Percentiles rank a stretch among this genome's conserved stretches.
These are phyloP conservation scores for Claviceps sp. DNA, from an alignment of 2,329 filamentous ascomycete species.

Conservation along the genomic window DNA sequence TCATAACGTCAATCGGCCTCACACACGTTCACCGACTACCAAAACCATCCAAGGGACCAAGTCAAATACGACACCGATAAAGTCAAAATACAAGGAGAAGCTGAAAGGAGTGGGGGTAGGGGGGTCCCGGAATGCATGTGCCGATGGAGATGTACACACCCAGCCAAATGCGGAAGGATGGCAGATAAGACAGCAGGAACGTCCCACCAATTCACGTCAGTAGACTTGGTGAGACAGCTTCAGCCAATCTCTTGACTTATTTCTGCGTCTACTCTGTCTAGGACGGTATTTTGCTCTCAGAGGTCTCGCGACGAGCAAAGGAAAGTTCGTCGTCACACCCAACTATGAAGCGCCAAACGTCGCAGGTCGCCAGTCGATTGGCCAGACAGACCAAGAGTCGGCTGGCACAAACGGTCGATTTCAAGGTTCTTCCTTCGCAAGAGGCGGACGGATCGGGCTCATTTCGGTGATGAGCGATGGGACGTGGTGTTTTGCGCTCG, in stretches of 20 bases:
- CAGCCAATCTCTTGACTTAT: not conserved
- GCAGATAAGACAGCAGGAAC: slow-evolving; percentile 1
- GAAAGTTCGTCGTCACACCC: not conserved
- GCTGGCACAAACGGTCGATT: no score
- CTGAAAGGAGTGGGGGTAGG: not conserved
- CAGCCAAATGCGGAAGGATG: slow-evolving; percentile 2
- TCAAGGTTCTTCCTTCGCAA: not conserved
- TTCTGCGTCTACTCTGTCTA: not conserved
- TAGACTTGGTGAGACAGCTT: not conserved
- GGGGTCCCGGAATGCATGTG: not conserved
- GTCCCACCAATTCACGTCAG: not conserved
- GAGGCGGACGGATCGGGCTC: not conserved
- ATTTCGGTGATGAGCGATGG: not conserved
- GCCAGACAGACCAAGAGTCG: not conserved
- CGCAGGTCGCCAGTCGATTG: not conserved
- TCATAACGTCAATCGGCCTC: not conserved
- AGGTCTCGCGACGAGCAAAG: not conserved
- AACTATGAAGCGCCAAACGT: not conserved
- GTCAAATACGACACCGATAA: no score
- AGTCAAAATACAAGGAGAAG: not conserved
- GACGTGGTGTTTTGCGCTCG: not conserved
- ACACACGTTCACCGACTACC: not conserved
- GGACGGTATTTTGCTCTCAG: not conserved
- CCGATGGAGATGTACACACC: not conserved
- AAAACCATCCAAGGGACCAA: not conserved